Evolutionary conservation across 1,284 basidiomycete species (phyloP).

Genomic region (Pascua sp.): DNA sequence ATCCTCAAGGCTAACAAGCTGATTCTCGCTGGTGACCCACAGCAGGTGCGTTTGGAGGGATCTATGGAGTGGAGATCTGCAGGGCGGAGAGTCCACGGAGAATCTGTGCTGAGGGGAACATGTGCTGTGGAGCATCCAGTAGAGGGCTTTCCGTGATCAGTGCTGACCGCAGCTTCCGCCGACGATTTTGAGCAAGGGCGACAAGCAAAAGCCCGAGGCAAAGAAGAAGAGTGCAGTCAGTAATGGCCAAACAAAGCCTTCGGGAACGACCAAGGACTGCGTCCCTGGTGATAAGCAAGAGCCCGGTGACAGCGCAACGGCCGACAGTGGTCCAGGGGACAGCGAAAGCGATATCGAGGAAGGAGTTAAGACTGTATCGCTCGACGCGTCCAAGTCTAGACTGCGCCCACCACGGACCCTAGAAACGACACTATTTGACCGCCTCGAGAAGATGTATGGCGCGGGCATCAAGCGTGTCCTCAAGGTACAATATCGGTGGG

Average conservation of each 20-base stretch:
- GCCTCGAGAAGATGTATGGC: conserved; percentile 83
- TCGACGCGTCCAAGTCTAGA: conserved; percentile 1
- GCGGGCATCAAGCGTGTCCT: conserved; percentile 78
- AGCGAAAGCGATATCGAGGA: background rate
- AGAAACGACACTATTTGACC: conserved; percentile 86
- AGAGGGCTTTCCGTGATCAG: background rate
- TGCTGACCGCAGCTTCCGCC: conserved; percentile 66
- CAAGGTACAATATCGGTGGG: conserved; percentile 76
- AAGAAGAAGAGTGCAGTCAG: conserved; percentile 12
- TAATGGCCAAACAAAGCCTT: conserved; percentile 1
- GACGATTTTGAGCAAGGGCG: conserved; percentile 67
- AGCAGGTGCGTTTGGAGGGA: conserved; percentile 56
- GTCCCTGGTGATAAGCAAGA: background rate
- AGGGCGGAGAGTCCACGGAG: too few relatives aligned
- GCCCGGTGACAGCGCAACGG: background rate
- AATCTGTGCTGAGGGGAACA: too few relatives aligned
- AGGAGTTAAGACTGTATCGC: background rate
- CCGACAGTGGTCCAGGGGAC: background rate
- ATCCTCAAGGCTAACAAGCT: conserved; percentile 80
- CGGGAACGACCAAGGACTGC: conserved; percentile 11
- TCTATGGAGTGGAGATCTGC: too few relatives aligned
- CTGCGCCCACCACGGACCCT: conserved; percentile 69
- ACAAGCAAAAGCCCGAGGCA: conserved; percentile 13
- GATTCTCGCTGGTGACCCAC: conserved; percentile 83
- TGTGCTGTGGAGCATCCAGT: too few relatives aligned